These are phyloP conservation scores for Lactifluus rugatus DNA, from an alignment of 768 basidiomycete species.

Conservation along the genomic window DNA sequence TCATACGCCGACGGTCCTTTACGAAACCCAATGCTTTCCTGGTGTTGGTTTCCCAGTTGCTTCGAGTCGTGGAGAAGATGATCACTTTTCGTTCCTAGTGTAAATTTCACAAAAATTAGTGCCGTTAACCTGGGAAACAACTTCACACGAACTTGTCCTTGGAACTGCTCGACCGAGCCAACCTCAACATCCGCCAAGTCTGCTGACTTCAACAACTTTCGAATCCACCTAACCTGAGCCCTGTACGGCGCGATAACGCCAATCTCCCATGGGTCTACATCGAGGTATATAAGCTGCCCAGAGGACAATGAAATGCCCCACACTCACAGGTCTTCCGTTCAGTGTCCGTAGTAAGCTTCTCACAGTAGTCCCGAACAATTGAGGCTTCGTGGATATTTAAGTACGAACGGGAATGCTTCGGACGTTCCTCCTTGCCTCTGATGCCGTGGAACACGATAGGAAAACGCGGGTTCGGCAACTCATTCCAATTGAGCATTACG, in stretches of 20 bases:
- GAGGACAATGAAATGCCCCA: not conserved
- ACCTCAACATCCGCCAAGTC: slow-evolving; percentile 24
- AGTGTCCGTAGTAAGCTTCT: slow-evolving; percentile 22
- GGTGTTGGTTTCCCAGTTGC: slow-evolving; percentile 17
- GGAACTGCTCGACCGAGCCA: slow-evolving; percentile 34
- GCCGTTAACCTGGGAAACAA: not conserved
- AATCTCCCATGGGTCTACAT: slow-evolving; percentile 26
- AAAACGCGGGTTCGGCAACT: slow-evolving; percentile 24
- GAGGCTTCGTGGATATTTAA: slow-evolving; percentile 33
- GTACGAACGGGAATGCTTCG: slow-evolving; percentile 31
- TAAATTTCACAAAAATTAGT: not conserved
- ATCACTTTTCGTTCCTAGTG: slow-evolving; percentile 31
- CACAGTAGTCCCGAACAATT: slow-evolving; percentile 28
- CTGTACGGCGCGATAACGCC: slow-evolving; percentile 34
- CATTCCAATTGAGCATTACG: slow-evolving; percentile 22
- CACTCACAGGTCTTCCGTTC: slow-evolving; percentile 26
- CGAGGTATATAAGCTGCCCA: not conserved
- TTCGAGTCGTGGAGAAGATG: slow-evolving; percentile 31
- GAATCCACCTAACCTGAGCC: slow-evolving; percentile 30
- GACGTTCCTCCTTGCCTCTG: slow-evolving; percentile 28
- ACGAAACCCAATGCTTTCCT: slow-evolving; percentile 30
- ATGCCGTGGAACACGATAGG: slow-evolving; percentile 30
- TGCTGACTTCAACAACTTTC: slow-evolving; percentile 20
- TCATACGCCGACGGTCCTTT: slow-evolving; percentile 30
- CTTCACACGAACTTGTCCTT: slow-evolving; percentile 29